Evolutionary conservation across 1,139 yeast species (phyloP), one percentile per base, ranked within the genome.

Genomic region (Pichia kudriavzevii): DNA sequence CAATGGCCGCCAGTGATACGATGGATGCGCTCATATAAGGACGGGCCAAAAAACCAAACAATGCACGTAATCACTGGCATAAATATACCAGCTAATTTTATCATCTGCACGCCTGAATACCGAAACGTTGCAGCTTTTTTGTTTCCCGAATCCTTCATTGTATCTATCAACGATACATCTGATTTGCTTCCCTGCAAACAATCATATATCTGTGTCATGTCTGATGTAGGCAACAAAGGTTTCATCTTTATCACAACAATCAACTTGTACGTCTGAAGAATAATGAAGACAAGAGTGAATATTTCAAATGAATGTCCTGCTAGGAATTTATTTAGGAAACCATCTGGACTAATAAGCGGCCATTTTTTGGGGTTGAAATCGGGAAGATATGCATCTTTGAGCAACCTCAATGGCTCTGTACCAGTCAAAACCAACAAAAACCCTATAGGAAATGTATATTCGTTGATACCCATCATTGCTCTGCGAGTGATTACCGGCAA

Each of bases 1-100:
- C 76, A 70, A 22, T 57, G 51, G 0, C 75, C 76, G 0, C 75
- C 75, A 0, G 63, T 55, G 2, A 41, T 32, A 15, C 51, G 45
- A 38, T 66, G 63, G 11, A 70, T 46, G 27, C 74, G 49, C 30
- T 67, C 73, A 41, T 63, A 67, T 0, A 72, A 37, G 32, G 65
- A 65, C 5, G 66, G 61, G 0, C 77, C 77, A 69, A 39, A 36
- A 22, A 36, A 36, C 42, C 42, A 32, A 15, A 58, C 52, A 22
- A 59, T 58, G 22, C 60, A 31, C 0, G 56, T 13, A 7, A 44
- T 47, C 2, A 58, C 13, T 45, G 52, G 51, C 2, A 26, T 11
- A 34, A 44, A 47, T 14, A 47, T 32, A 2, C 35, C 14, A 5
- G 29, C 31, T 8, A 49, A 21, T 32, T 53, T 54, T 3, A 26